Percentiles rank a stretch among this genome's conserved stretches.
Conservation (phyloP, 2,329 filamentous ascomycete genomes). For the Aspergillus candidus region DNA sequence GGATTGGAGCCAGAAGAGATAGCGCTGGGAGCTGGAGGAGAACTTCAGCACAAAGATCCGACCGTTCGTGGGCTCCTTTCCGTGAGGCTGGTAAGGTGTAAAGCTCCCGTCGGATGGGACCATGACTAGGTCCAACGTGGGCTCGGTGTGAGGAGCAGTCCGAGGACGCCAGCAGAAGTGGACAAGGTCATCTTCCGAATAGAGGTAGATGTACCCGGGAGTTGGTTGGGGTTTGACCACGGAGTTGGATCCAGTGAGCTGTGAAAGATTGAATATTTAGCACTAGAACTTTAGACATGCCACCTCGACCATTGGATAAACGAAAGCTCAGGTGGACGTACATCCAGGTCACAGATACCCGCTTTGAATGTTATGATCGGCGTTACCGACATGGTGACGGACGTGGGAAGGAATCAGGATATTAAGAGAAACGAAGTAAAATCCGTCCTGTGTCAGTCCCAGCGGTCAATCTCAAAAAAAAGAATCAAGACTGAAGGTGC, state of each 20-base stretch:
- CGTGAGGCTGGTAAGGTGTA: constrained; percentile 64
- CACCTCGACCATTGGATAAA: no score
- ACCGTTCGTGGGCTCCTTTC: constrained; percentile 68
- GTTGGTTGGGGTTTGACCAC: constrained; percentile 68
- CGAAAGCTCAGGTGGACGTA: constrained; percentile 42
- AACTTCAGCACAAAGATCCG: constrained; percentile 94
- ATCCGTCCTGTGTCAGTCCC: not conserved
- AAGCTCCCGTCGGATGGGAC: constrained; percentile 86
- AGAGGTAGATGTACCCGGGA: constrained; percentile 86
- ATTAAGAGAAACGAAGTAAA: constrained; percentile 5
- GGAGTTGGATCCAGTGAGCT: constrained; percentile 40
- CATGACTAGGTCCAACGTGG: constrained; percentile 88
- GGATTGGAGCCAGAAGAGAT: constrained; percentile 96
- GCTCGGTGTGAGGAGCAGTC: constrained; percentile 60
- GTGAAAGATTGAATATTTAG: no score
- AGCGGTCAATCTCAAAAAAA: no score
- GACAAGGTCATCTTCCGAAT: constrained; percentile 85
- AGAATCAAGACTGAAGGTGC: no score
- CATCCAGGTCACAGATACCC: constrained; percentile 77
- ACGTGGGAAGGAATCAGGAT: constrained; percentile 1
- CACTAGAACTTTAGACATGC: no score
- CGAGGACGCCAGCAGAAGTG: constrained; percentile 97
- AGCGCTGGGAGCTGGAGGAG: constrained; percentile 78
- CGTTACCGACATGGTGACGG: constrained; percentile 64
- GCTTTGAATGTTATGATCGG: constrained; percentile 96